These are phyloP conservation scores for Hericium erinaceus DNA, from an alignment of 768 basidiomycete species.

Conservation along the genomic window DNA sequence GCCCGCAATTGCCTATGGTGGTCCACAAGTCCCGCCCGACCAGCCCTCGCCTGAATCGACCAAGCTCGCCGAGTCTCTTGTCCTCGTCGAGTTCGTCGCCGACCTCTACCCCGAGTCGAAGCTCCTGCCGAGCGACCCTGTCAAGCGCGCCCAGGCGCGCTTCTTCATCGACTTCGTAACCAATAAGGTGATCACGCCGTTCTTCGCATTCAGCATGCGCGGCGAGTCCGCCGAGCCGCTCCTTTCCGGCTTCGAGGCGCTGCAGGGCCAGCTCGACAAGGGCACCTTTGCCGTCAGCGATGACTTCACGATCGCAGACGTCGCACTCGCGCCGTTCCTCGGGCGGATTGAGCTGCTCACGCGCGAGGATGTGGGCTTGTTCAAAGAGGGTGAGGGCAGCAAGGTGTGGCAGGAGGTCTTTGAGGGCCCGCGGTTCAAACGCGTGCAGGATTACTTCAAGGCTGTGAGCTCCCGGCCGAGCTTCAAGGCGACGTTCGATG, in stretches of 20 bases:
- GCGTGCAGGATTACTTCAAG: conserved; percentile 38
- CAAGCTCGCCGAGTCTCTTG: conserved; percentile 51
- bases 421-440: conserved; percentile 37
- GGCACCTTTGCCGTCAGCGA: conserved; percentile 31
- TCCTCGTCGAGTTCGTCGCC: conserved; percentile 54
- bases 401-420: conserved; percentile 32
- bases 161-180: conserved; percentile 48
- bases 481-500: conserved; percentile 44
- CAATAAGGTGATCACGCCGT: conserved; percentile 32
- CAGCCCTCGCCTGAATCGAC: conserved; percentile 43
- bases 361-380: conserved; percentile 40
- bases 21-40: conserved; percentile 41
- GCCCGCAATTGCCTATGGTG: conserved; percentile 52
- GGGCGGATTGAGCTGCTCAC: neutral
- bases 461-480: conserved; percentile 43
- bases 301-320: conserved; percentile 40
- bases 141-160: conserved; percentile 43
- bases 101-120: conserved; percentile 38
- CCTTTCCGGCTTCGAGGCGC: conserved; percentile 31
- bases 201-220: conserved; percentile 22
- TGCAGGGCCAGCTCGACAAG: conserved; percentile 38
- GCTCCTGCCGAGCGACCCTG: conserved; percentile 43
- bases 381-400: conserved; percentile 36
- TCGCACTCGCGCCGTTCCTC: neutral
- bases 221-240: conserved; percentile 29